Conservation (phyloP, 805 yeast genomes). For the Suhomyces faveliae region DNA sequence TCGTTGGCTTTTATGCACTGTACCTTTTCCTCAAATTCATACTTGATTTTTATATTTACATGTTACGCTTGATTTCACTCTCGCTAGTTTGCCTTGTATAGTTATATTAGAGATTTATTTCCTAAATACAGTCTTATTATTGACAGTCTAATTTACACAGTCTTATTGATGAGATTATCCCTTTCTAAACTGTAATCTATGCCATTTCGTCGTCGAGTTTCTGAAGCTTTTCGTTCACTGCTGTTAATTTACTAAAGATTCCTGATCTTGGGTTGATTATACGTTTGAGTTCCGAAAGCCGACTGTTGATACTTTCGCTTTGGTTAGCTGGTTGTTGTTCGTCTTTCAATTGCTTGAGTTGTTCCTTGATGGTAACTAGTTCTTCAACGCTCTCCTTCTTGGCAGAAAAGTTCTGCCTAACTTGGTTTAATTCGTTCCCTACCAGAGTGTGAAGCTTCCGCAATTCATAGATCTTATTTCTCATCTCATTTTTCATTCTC, state of each 20-base stretch:
- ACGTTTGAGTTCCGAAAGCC: slow-evolving; percentile 14
- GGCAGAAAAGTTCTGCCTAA: slow-evolving; percentile 21
- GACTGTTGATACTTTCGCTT: slow-evolving; percentile 8
- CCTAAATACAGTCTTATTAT: slow-evolving; percentile 3
- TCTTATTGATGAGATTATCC: no score
- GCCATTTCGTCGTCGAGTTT: slow-evolving; percentile 16
- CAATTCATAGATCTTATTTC: slow-evolving; percentile 31
- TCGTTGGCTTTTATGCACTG: neutral
- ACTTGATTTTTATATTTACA: neutral
- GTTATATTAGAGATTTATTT: neutral
- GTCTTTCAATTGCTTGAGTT: slow-evolving; percentile 8
- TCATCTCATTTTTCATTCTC: slow-evolving; percentile 28
- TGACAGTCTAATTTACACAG: neutral
- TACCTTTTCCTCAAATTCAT: neutral
- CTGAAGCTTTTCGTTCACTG: slow-evolving; percentile 23
- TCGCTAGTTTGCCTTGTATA: neutral
- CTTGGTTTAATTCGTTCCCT: slow-evolving; percentile 30
- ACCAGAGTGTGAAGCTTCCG: slow-evolving; percentile 29
- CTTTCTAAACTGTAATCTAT: no score
- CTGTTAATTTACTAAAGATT: slow-evolving; percentile 17
- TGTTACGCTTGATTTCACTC: slow-evolving; percentile 1
- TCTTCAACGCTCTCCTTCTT: slow-evolving; percentile 16
- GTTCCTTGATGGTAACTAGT: slow-evolving; percentile 12
- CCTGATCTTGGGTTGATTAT: slow-evolving; percentile 28
- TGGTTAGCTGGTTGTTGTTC: slow-evolving; percentile 1